A percentile compares a stretch with the other conserved stretches of the same genome.
Evolutionary conservation across 352 stramenopile genomes (phyloP).

Genomic region (Phytophthora multivora): DNA sequence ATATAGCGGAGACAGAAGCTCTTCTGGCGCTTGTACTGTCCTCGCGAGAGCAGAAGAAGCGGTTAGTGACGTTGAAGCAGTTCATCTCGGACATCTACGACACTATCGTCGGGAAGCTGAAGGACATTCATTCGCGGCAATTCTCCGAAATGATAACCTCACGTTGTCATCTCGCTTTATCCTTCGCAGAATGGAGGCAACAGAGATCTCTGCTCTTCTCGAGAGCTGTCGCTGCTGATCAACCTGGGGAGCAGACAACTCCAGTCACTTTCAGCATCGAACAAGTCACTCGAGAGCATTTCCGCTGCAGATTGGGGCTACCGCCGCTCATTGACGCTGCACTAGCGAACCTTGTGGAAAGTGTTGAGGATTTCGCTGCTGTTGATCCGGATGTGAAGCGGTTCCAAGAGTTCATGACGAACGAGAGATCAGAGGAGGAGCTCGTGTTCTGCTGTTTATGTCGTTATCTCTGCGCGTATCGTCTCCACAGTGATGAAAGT

Average conservation of each 20-base stretch:
- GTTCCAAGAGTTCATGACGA: conserved; percentile 61
- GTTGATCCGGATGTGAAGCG: conserved; percentile 62
- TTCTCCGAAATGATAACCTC: conserved; percentile 36
- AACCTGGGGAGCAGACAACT: conserved; percentile 14
- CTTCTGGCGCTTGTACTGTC: conserved; percentile 36
- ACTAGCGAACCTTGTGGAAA: conserved; percentile 31
- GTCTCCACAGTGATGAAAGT: conserved; percentile 13
- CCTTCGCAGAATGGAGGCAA: conserved; percentile 47
- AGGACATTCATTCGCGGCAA: conserved; percentile 29
- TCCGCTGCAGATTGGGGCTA: conserved; percentile 64
- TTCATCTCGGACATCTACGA: conserved; percentile 78
- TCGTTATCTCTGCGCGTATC: conserved; percentile 38
- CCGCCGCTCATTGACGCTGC: conserved; percentile 57
- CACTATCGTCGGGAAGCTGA: conserved; percentile 55
- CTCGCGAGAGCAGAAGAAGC: conserved; percentile 57
- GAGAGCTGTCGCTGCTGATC: conserved; percentile 17
- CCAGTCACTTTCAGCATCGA: conserved; percentile 42
- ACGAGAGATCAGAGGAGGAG: conserved; percentile 57
- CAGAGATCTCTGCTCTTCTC: conserved; percentile 29
- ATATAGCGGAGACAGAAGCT: conserved; percentile 11
- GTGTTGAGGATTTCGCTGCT: conserved; percentile 40
- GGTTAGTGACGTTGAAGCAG: conserved; percentile 58
- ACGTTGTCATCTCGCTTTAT: conserved; percentile 53
- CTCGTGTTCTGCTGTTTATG: conserved; percentile 69
- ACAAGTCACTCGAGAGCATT: conserved; percentile 60